phyloP scores from a whole-genome alignment of 2,329 filamentous ascomycete genomes.

The Verticillium longisporum region DNA sequence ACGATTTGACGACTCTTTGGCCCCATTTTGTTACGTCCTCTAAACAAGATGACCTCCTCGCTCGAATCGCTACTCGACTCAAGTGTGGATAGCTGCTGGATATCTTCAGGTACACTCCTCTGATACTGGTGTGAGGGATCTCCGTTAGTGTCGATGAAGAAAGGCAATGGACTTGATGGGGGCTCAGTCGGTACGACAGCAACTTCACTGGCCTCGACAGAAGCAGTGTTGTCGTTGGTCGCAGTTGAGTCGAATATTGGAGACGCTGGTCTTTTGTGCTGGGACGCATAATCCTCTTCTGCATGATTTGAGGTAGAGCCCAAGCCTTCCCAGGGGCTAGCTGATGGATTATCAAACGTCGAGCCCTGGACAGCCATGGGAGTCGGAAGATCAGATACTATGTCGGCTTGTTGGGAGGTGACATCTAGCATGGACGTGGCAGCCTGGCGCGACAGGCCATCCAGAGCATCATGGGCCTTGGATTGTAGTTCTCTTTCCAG shows the following conservation, averaged over 20 bases:
- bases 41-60: conserved; percentile 68
- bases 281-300: not conserved
- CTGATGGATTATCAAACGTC: not conserved
- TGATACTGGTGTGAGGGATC: conserved; percentile 9
- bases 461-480: not conserved
- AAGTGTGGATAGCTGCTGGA: not conserved
- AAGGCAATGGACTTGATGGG: conserved; percentile 11
- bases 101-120: conserved; percentile 4
- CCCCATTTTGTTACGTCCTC: conserved; percentile 37
- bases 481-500: conserved; percentile 18
- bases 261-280: not conserved
- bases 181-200: not conserved
- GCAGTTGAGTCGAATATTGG: not conserved
- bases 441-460: not conserved
- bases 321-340: not conserved
- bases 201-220: not conserved
- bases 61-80: conserved; percentile 39
- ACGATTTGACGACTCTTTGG: not conserved
- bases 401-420: not conserved
- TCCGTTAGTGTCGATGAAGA: conserved; percentile 31
- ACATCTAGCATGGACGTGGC: conserved; percentile 1
- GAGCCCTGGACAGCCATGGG: not conserved
- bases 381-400: not conserved
- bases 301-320: not conserved
- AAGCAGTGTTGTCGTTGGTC: not conserved